Percentiles rank a stretch among this genome's conserved stretches.
Evolutionary conservation across 1,284 basidiomycete species (phyloP).

Genomic region (Tausonia pullulans): DNA sequence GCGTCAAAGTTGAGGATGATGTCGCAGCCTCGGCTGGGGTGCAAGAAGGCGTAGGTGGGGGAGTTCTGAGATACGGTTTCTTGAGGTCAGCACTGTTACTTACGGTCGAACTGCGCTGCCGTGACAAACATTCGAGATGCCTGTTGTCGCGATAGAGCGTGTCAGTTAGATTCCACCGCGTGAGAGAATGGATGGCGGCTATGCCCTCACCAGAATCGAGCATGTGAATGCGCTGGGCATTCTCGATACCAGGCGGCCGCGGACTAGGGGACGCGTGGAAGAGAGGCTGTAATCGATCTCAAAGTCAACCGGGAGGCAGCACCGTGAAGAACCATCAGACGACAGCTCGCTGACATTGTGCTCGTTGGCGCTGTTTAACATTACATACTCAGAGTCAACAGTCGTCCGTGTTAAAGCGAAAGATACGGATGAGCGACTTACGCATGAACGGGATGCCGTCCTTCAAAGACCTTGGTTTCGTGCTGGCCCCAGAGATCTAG

Average conservation of each 20-base stretch:
- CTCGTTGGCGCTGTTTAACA: slow-evolving; percentile 5
- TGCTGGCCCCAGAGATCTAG: slow-evolving; percentile 15
- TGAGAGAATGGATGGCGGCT: too few relatives aligned
- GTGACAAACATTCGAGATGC: too few relatives aligned
- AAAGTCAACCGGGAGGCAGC: not conserved
- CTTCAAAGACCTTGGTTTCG: slow-evolving; percentile 16
- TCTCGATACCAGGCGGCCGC: slow-evolving; percentile 19
- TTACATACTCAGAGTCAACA: too few relatives aligned
- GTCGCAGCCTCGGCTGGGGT: slow-evolving; percentile 14
- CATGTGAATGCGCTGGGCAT: slow-evolving; percentile 19
- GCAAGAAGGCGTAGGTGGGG: slow-evolving; percentile 20
- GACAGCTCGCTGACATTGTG: slow-evolving; percentile 5
- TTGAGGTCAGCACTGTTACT: too few relatives aligned
- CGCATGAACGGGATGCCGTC: slow-evolving; percentile 20
- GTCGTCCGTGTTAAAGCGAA: not conserved
- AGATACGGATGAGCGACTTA: not conserved
- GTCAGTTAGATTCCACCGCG: too few relatives aligned
- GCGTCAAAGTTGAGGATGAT: slow-evolving; percentile 19
- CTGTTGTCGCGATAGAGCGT: too few relatives aligned
- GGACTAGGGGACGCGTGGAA: slow-evolving; percentile 12
- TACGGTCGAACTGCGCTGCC: too few relatives aligned
- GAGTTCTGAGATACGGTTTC: slow-evolving; percentile 14
- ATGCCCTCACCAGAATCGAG: slow-evolving; percentile 14
- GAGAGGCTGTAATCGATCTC: not conserved
- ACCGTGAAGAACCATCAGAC: not conserved